Conservation (phyloP, 192 early-diverging fungal species). For the Coemansia sp. region DNA sequence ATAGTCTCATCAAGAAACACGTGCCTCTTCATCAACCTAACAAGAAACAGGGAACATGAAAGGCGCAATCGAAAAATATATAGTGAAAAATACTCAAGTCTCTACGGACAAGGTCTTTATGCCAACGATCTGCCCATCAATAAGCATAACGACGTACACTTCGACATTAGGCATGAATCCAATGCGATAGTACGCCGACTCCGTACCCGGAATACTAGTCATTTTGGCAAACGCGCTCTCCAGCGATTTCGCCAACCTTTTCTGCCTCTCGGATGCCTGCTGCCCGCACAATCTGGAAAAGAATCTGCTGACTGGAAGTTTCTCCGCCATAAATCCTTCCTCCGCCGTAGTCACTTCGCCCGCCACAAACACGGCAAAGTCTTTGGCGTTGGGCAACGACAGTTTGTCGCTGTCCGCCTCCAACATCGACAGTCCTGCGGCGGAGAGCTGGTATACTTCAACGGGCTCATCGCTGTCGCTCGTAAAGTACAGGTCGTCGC, state of each 20-base stretch:
- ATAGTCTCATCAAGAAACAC: background rate
- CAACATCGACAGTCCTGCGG: slow-evolving; percentile 21
- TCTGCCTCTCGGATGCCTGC: slow-evolving; percentile 38
- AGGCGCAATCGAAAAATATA: background rate
- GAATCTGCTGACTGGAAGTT: slow-evolving; percentile 21
- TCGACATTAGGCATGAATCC: slow-evolving; percentile 45
- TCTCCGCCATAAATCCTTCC: slow-evolving; percentile 43
- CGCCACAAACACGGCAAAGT: slow-evolving; percentile 46
- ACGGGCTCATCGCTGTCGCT: slow-evolving; percentile 54
- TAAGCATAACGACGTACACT: slow-evolving; percentile 51
- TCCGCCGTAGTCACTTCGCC: slow-evolving; percentile 16
- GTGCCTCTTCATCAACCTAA: background rate
- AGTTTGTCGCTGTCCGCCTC: slow-evolving; percentile 41
- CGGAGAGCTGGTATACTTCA: slow-evolving; percentile 45
- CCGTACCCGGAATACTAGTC: slow-evolving; percentile 18
- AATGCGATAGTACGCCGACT: slow-evolving; percentile 39
- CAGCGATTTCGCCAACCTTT: slow-evolving; percentile 31
- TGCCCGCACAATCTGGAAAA: slow-evolving; percentile 31
- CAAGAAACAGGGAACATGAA: background rate
- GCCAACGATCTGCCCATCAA: slow-evolving; percentile 47
- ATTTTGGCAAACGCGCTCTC: slow-evolving; percentile 18
- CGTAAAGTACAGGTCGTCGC: slow-evolving; percentile 48
- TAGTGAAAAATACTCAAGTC: slow-evolving; percentile 9
- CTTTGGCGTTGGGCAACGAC: slow-evolving; percentile 25
- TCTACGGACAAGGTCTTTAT: slow-evolving; percentile 50